These are phyloP conservation scores for Nepenthes alata DNA, from an alignment of 179 eudicot species.

Conservation along the genomic window DNA sequence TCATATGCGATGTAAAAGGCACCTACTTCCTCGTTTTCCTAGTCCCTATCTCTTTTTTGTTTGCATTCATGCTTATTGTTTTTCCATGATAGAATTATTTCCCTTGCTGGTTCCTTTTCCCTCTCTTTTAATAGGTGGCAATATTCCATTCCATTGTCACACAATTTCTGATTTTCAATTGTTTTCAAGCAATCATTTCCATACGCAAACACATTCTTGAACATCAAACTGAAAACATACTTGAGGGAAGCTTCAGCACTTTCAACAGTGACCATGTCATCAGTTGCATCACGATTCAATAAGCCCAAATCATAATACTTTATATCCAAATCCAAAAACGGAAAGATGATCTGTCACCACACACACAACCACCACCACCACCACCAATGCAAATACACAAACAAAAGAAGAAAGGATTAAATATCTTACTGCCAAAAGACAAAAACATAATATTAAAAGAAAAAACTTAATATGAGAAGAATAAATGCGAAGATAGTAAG, in stretches of 20 bases:
- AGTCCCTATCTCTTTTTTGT: too few species aligned
- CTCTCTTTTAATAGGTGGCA: too few species aligned
- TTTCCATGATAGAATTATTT: too few species aligned
- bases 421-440: neutral
- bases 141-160: too few species aligned
- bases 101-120: too few species aligned
- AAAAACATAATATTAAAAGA: neutral
- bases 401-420: neutral
- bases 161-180: neutral
- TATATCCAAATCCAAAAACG: conserved; percentile 76
- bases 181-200: neutral
- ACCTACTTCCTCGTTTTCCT: too few species aligned
- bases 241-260: conserved; percentile 86
- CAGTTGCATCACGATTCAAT: conserved; percentile 83
- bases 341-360: conserved; percentile 62
- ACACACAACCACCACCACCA: neutral
- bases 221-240: conserved; percentile 28
- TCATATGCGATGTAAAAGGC: too few species aligned
- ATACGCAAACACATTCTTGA: neutral
- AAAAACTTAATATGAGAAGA: neutral
- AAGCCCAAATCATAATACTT: conserved; percentile 93
- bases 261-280: conserved; percentile 80
- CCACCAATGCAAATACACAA: neutral
- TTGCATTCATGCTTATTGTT: too few species aligned
- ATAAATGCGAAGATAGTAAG: neutral